A percentile compares a stretch with the other conserved stretches of the same genome.
phyloP scores from a whole-genome alignment of 345 rosid genomes.

The Nasturtium officinale region DNA sequence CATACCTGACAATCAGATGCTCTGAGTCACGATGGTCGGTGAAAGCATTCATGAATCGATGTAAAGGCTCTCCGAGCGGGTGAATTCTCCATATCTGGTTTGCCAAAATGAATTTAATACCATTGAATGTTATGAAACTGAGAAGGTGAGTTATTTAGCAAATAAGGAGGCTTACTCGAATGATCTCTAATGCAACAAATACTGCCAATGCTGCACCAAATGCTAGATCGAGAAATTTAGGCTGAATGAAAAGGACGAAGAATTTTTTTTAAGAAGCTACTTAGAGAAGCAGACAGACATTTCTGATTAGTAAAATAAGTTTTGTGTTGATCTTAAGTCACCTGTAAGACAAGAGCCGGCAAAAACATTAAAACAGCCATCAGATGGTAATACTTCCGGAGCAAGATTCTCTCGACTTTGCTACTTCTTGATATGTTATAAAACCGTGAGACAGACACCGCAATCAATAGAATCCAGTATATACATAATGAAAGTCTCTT shows the following conservation, averaged over 20 bases:
- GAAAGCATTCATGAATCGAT: slow-evolving; percentile 93
- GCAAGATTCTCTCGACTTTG: slow-evolving; percentile 94
- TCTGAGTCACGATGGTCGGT: slow-evolving; percentile 98
- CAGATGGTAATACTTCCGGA: slow-evolving; percentile 92
- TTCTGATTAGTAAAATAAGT: slow-evolving; percentile 4
- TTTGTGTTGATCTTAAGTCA: slow-evolving; percentile 38
- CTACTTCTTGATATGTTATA: slow-evolving; percentile 85
- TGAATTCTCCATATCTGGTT: slow-evolving; percentile 86
- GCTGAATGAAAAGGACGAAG: slow-evolving; percentile 65
- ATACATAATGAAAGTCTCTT: slow-evolving; percentile 79
- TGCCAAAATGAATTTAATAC: slow-evolving; percentile 15
- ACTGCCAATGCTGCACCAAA: slow-evolving; percentile 92
- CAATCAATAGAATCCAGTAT: slow-evolving; percentile 75
- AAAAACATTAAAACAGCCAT: slow-evolving; percentile 95
- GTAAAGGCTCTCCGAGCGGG: slow-evolving; percentile 74
- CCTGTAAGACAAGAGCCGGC: slow-evolving; percentile 96
- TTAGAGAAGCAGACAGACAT: neutral
- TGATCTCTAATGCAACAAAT: slow-evolving; percentile 77
- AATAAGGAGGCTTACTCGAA: slow-evolving; percentile 65
- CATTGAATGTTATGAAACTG: neutral
- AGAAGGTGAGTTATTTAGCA: neutral
- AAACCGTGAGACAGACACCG: slow-evolving; percentile 67
- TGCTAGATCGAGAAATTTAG: slow-evolving; percentile 91
- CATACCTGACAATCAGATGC: slow-evolving; percentile 82
- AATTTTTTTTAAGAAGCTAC: neutral